A percentile compares a stretch with the other conserved stretches of the same genome.
Conservation (phyloP, 2,329 filamentous ascomycete genomes). For the Alternaria sp. region DNA sequence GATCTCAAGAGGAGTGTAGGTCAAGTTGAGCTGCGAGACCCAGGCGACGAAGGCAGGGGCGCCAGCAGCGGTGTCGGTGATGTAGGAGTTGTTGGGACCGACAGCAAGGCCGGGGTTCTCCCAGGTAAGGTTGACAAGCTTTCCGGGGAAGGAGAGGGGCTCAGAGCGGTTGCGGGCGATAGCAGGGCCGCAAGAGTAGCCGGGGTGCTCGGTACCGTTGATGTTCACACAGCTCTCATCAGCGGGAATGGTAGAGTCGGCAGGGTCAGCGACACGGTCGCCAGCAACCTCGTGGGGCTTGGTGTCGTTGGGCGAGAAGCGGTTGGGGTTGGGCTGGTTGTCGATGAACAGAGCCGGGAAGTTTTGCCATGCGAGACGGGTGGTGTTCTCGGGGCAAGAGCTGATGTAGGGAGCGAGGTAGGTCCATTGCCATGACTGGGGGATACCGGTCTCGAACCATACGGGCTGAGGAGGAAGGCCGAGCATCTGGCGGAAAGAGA, state of each 20-base stretch:
- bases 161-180: slow-evolving; percentile 74
- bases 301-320: slow-evolving; percentile 68
- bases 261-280: slow-evolving; percentile 64
- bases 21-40: slow-evolving; percentile 73
- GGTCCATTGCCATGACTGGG: slow-evolving; percentile 86
- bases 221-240: slow-evolving; percentile 67
- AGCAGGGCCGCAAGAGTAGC: slow-evolving; percentile 67
- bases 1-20: slow-evolving; percentile 66
- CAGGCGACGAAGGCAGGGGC: slow-evolving; percentile 74
- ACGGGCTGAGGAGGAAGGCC: slow-evolving; percentile 83
- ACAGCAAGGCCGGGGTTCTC: slow-evolving; percentile 72
- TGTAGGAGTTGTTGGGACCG: slow-evolving; percentile 84
- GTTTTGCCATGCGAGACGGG: slow-evolving; percentile 83
- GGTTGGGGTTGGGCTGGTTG: slow-evolving; percentile 79
- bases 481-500: slow-evolving; percentile 83
- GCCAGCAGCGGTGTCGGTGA: slow-evolving; percentile 68
- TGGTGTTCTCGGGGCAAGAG: slow-evolving; percentile 75
- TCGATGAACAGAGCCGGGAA: slow-evolving; percentile 75
- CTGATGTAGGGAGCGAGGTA: slow-evolving; percentile 82
- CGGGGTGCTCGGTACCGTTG: slow-evolving; percentile 61
- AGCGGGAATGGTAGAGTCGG: slow-evolving; percentile 55
- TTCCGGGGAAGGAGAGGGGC: slow-evolving; percentile 78
- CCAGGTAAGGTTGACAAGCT: slow-evolving; percentile 75
- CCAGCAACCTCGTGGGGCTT: slow-evolving; percentile 71
- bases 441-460: slow-evolving; percentile 81